Evolutionary conservation across 768 basidiomycete genomes (phyloP).

Genomic region (Gymnopilus dilepis): DNA sequence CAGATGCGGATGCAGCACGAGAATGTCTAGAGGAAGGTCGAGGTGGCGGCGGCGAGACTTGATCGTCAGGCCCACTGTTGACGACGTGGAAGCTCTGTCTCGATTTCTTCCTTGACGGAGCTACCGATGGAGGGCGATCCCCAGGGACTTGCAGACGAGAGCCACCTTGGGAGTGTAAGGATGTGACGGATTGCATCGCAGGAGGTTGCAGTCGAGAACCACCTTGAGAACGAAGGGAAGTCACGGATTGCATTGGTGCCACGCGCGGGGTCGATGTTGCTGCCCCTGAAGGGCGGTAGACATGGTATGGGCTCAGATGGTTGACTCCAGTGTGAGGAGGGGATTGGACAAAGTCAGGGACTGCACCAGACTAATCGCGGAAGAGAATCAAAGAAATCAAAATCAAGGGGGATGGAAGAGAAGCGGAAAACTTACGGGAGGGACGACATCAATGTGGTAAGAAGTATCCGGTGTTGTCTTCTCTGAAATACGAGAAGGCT

Average conservation of each 20-base stretch:
- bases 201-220: slow-evolving; percentile 15
- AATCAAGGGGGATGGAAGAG: background rate
- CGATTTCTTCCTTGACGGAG: slow-evolving; percentile 17
- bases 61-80: slow-evolving; percentile 10
- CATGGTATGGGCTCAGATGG: slow-evolving; percentile 33
- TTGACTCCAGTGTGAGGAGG: slow-evolving; percentile 33
- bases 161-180: slow-evolving; percentile 13
- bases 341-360: slow-evolving; percentile 24
- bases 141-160: slow-evolving; percentile 11
- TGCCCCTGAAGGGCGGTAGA: slow-evolving; percentile 22
- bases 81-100: slow-evolving; percentile 16
- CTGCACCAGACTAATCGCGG: slow-evolving; percentile 24
- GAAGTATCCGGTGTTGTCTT: slow-evolving; percentile 25
- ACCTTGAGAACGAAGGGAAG: slow-evolving; percentile 20
- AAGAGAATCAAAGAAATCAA: background rate
- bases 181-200: slow-evolving; percentile 12
- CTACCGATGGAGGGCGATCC: slow-evolving; percentile 15
- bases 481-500: slow-evolving; percentile 26
- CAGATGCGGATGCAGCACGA: background rate
- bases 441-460: slow-evolving; percentile 31
- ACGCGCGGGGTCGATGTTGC: slow-evolving; percentile 8
- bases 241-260: slow-evolving; percentile 18
- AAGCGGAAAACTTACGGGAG: slow-evolving; percentile 27
- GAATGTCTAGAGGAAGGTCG: slow-evolving; percentile 7
- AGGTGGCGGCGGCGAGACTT: slow-evolving; percentile 4